Conservation (phyloP, 768 basidiomycete species). For the Cantharellus anzutake region DNA sequence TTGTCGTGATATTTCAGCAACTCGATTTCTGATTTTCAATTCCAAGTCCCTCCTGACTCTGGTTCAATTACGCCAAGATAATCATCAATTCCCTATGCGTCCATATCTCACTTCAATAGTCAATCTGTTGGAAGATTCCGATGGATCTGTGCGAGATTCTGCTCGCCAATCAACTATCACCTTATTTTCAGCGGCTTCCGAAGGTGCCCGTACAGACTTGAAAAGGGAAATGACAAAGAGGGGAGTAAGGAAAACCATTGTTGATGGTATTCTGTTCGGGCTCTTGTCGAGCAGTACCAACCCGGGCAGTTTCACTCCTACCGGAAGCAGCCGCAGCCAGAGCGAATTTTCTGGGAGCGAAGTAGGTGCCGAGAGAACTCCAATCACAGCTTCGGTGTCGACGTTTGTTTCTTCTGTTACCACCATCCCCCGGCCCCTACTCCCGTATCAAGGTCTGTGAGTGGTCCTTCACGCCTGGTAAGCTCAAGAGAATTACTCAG, state of each 20-base stretch:
- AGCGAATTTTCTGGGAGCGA: neutral
- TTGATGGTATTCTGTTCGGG: conserved; percentile 57
- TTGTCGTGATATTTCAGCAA: conserved; percentile 13
- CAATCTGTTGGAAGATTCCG: conserved; percentile 74
- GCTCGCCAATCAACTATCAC: conserved; percentile 64
- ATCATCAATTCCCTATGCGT: conserved; percentile 60
- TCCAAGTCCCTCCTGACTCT: conserved; percentile 37
- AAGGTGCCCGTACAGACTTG: conserved; percentile 77
- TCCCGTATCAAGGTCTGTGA: no score
- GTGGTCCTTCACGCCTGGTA: neutral
- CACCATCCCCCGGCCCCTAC: no score
- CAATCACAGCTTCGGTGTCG: neutral
- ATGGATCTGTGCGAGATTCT: conserved; percentile 74
- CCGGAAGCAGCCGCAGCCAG: neutral
- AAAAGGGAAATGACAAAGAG: conserved; percentile 84
- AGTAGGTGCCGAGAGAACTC: neutral
- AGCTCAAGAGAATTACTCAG: neutral
- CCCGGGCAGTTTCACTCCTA: neutral
- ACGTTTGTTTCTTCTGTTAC: no score
- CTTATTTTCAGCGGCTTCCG: conserved; percentile 68
- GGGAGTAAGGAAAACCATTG: conserved; percentile 70
- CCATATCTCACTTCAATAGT: conserved; percentile 67
- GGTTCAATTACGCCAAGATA: conserved; percentile 49
- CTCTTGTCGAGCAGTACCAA: conserved; percentile 24
- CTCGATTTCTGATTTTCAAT: conserved; percentile 8